These are phyloP conservation scores for Chaetomium olivaceum DNA, from an alignment of 2,329 filamentous ascomycete genomes.

Conservation along the genomic window DNA sequence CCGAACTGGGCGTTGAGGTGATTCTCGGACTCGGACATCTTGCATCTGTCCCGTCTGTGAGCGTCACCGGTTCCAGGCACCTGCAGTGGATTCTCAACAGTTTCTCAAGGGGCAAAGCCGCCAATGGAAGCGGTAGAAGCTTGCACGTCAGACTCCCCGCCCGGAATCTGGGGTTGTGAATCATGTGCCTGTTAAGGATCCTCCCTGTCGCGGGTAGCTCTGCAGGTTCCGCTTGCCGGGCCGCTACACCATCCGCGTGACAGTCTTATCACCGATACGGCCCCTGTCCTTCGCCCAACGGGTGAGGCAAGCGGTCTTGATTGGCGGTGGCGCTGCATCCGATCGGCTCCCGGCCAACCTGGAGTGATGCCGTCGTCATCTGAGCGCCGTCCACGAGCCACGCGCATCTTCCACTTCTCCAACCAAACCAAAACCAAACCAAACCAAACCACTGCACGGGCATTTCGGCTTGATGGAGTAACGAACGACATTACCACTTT, in stretches of 20 bases:
- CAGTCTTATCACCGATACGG: conserved; percentile 9
- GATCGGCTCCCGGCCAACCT: conserved; percentile 17
- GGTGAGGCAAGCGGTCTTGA: conserved; percentile 3
- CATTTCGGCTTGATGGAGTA: conserved; percentile 5
- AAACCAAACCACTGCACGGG: neutral
- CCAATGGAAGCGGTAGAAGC: conserved; percentile 6
- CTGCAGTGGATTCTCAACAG: conserved; percentile 1
- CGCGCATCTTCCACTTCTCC: conserved; percentile 4
- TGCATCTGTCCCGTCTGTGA: no score
- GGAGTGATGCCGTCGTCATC: conserved; percentile 22
- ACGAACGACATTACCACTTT: neutral
- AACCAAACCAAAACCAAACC: no score
- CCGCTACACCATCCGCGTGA: conserved; percentile 14
- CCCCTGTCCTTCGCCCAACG: neutral
- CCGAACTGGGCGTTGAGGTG: neutral
- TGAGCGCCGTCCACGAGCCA: conserved; percentile 10
- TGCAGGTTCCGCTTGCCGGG: neutral
- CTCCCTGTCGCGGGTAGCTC: neutral
- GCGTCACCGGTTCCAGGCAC: neutral
- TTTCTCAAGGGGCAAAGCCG: neutral
- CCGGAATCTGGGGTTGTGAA: conserved; percentile 1
- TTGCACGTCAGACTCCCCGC: neutral
- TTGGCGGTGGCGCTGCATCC: conserved; percentile 24
- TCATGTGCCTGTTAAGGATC: conserved; percentile 16
- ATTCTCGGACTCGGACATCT: neutral